phyloP scores from a whole-genome alignment of 2,329 filamentous ascomycete species.

The Aspergillus sp. region DNA sequence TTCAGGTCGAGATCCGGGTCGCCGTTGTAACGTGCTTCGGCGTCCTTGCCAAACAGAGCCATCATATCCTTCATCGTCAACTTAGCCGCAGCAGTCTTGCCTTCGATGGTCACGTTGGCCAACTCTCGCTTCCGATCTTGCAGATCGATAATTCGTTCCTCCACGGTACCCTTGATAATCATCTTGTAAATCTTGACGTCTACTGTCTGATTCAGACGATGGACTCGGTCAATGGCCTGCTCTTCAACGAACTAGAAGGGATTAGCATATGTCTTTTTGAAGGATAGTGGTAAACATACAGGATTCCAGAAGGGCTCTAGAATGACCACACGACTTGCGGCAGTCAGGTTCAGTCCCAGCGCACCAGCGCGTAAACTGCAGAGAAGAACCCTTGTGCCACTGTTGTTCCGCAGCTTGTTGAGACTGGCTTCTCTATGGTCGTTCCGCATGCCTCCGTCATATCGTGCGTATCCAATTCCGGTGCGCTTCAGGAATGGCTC shows the following conservation, averaged over 20 bases:
- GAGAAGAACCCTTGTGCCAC: constrained; percentile 75
- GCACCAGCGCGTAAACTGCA: constrained; percentile 95
- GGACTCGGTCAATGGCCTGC: constrained; percentile 96
- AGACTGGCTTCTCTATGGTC: constrained; percentile 88
- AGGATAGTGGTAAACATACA: constrained; percentile 50
- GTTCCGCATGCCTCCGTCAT: constrained; percentile 94
- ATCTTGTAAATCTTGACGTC: constrained; percentile 96
- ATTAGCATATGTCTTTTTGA: constrained; percentile 19
- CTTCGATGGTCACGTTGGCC: constrained; percentile 88
- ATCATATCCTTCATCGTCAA: constrained; percentile 92
- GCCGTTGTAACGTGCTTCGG: constrained; percentile 50
- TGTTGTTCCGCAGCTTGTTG: constrained; percentile 71
- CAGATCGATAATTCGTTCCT: constrained; percentile 90
- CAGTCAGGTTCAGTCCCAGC: constrained; percentile 89
- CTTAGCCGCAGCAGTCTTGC: constrained; percentile 74
- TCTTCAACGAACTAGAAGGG: constrained; percentile 81
- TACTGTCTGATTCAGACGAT: constrained; percentile 94
- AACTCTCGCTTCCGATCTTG: constrained; percentile 92
- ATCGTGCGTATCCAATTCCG: constrained; percentile 78
- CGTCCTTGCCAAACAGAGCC: constrained; percentile 78
- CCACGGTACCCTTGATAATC: constrained; percentile 81
- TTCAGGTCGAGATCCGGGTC: constrained; percentile 43
- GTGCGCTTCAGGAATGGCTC: constrained; percentile 82
- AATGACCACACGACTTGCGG: constrained; percentile 89
- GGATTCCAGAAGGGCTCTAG: constrained; percentile 99